A percentile compares a stretch with the other conserved stretches of the same genome.
Evolutionary conservation across 768 basidiomycete genomes (phyloP).

Genomic region (Chalciporus piperatus): DNA sequence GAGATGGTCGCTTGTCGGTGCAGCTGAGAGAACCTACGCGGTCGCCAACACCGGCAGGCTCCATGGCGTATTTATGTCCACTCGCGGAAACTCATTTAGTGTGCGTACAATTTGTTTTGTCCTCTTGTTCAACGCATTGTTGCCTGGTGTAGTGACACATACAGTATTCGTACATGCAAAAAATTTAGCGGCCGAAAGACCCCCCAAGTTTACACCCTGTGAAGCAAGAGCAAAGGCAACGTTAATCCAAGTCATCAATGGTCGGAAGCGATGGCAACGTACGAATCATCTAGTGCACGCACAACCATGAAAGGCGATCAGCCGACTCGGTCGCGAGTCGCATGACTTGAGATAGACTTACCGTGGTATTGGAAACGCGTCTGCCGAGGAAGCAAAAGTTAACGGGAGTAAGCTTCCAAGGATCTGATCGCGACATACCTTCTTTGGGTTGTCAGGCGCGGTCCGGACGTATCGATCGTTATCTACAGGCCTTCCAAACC

Average conservation of each 20-base stretch:
- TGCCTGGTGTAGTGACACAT: slow-evolving; percentile 18
- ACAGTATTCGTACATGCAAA: slow-evolving; percentile 22
- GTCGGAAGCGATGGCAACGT: slow-evolving; percentile 28
- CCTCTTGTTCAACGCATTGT: slow-evolving; percentile 3
- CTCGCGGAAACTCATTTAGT: neutral
- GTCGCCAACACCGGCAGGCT: no score
- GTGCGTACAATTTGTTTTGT: neutral
- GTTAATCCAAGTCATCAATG: neutral
- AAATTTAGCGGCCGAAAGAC: slow-evolving; percentile 5
- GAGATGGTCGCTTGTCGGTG: no score
- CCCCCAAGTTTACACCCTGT: slow-evolving; percentile 35
- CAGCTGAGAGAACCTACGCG: no score
- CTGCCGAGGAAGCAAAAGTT: slow-evolving; percentile 36
- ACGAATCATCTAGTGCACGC: slow-evolving; percentile 54
- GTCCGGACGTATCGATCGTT: slow-evolving; percentile 79
- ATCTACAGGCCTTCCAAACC: slow-evolving; percentile 59
- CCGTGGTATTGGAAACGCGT: slow-evolving; percentile 83
- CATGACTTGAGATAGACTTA: slow-evolving; percentile 31
- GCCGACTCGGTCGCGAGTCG: neutral
- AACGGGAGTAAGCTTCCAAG: slow-evolving; percentile 2
- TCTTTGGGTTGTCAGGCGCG: slow-evolving; percentile 85
- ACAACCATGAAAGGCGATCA: slow-evolving; percentile 11
- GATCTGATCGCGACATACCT: slow-evolving; percentile 44
- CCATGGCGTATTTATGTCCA: neutral
- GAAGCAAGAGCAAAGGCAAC: neutral